Evolutionary conservation across 2,329 filamentous ascomycete species (phyloP), one percentile per base, ranked within the genome.

Genomic region (Neofusicoccum sp.): DNA sequence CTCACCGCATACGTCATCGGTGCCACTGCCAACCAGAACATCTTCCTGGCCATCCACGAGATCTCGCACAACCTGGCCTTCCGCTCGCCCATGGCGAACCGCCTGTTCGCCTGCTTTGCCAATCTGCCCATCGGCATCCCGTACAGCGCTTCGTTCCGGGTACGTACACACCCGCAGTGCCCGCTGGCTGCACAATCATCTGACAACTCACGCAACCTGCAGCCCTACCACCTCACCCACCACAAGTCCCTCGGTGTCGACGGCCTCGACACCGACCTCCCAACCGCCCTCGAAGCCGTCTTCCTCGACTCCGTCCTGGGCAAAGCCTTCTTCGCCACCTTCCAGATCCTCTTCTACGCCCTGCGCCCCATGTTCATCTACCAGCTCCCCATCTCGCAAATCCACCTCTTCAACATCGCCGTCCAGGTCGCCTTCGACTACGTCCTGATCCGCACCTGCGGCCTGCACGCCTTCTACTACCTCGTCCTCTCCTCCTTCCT

Each of bases 281-380:
- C 95, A 26, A 98, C 95, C 16, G 86, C 90, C 51, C 77, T 97
- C 54, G 95, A 99, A 80, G 93, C 92, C 64, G 78, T 96, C 72
- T 89, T 99, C 74, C 88, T 99, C 69, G 90, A 99, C 80, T 97
- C 92, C 6, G 88, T 99, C 68, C 85, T 93, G 16, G 95, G 95
- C 75, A 99, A 99, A 79, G 89, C 95, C 66, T 99, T 99, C 82
- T 99, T 99, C 84, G 93, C 90, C 80, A 99, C 95, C 67, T 99
- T 97, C 80, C 95, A 99, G 78, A 97, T 99, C 76, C 85, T 99
- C 73, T 99, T 99, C 84, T 99, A 99, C 80, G 95, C 95, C 69
- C 78, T 99, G 54, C 90, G 95, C 14, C 95, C 95, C 63, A 96
- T 98, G 89, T 88, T 93, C 78, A 85, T 99, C 68, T 96, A 96